Evolutionary conservation across 2,329 filamentous ascomycete species (phyloP).

Genomic region (Penicillium sp.): DNA sequence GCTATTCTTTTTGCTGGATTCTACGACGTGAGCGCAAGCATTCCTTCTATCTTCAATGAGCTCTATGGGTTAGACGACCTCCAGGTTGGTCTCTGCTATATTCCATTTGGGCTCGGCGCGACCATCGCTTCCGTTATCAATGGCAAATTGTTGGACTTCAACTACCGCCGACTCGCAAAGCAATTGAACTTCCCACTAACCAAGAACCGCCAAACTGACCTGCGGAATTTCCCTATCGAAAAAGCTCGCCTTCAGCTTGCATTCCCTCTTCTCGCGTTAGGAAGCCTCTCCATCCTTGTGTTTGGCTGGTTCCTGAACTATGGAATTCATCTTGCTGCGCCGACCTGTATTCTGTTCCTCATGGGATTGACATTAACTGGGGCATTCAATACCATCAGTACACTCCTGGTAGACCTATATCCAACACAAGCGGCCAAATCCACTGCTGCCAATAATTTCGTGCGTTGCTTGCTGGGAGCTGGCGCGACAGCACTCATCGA

Average conservation of each 20-base stretch:
- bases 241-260: slow-evolving; percentile 43
- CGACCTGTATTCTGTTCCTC: slow-evolving; percentile 41
- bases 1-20: slow-evolving; percentile 43
- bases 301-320: slow-evolving; percentile 45
- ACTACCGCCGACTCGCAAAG: slow-evolving; percentile 40
- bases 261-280: slow-evolving; percentile 37
- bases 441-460: slow-evolving; percentile 46
- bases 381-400: slow-evolving; percentile 46
- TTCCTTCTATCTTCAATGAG: slow-evolving; percentile 36
- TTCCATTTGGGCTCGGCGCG: slow-evolving; percentile 43
- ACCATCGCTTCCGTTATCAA: slow-evolving; percentile 41
- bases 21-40: slow-evolving; percentile 43
- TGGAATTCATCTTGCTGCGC: slow-evolving; percentile 33
- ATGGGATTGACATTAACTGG: slow-evolving; percentile 41
- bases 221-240: slow-evolving; percentile 45
- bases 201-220: slow-evolving; percentile 37
- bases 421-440: slow-evolving; percentile 42
- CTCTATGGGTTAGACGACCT: slow-evolving; percentile 43
- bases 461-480: slow-evolving; percentile 45
- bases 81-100: slow-evolving; percentile 44
- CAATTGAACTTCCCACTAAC: slow-evolving; percentile 31
- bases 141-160: slow-evolving; percentile 45
- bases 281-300: slow-evolving; percentile 32
- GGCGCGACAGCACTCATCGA: slow-evolving; percentile 44
- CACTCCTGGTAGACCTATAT: slow-evolving; percentile 49